These are phyloP conservation scores for Scytalidium sp. DNA, from an alignment of 2,329 filamentous ascomycete genomes.

Conservation along the genomic window DNA sequence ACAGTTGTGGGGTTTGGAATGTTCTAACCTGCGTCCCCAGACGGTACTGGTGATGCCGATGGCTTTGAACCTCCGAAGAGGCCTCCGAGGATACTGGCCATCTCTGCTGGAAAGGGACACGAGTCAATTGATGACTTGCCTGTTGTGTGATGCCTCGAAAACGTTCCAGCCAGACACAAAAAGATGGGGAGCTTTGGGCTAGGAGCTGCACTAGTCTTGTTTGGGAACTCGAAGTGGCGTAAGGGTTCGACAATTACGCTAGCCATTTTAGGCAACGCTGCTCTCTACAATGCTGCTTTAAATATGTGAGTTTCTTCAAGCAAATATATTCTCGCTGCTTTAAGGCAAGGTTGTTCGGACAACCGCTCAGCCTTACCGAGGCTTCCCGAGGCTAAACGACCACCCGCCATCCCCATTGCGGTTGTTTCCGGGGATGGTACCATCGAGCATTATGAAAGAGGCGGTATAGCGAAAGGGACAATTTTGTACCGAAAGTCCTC, in stretches of 20 bases:
- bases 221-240: neutral
- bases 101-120: slow-evolving; percentile 7
- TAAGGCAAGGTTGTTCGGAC: neutral
- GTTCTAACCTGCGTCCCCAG: slow-evolving; percentile 61
- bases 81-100: slow-evolving; percentile 43
- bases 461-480: neutral
- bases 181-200: neutral
- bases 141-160: neutral
- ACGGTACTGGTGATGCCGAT: slow-evolving; percentile 44
- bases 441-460: neutral
- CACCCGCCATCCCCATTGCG: neutral
- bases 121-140: neutral
- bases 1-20: slow-evolving; percentile 13
- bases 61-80: slow-evolving; percentile 68
- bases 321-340: neutral
- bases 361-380: neutral
- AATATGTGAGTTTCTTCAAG: neutral
- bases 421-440: neutral
- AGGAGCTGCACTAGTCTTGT: neutral
- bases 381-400: neutral
- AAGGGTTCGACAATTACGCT: neutral
- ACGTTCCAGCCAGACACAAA: neutral
- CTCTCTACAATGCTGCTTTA: neutral
- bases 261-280: too few relatives aligned
- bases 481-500: neutral